These are phyloP conservation scores for Jackrogersella multiformis DNA, from an alignment of 495 filamentous ascomycete genomes.

Conservation along the genomic window DNA sequence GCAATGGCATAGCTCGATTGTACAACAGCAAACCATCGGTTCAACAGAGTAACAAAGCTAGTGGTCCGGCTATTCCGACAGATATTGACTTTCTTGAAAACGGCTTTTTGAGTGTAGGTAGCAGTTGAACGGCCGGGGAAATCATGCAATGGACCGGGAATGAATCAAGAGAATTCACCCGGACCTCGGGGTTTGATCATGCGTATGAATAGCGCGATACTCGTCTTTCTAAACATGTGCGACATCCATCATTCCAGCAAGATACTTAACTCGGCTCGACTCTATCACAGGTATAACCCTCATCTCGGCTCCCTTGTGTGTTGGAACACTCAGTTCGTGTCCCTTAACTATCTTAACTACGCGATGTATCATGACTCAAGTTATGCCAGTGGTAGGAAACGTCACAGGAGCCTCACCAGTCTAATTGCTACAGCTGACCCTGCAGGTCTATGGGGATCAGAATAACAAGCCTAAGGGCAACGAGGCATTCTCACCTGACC, in stretches of 20 bases:
- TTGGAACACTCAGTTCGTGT: not conserved
- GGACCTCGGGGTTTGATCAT: not conserved
- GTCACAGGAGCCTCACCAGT: not conserved
- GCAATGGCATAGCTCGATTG: not conserved
- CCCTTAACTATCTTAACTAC: not conserved
- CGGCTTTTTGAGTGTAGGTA: not conserved
- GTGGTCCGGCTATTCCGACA: not conserved
- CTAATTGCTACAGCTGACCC: constrained; percentile 4
- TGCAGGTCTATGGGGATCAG: constrained; percentile 11
- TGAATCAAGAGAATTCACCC: not conserved
- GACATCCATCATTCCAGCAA: no score
- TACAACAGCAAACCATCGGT: constrained; percentile 2
- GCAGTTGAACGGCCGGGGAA: not conserved
- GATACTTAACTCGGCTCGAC: not conserved
- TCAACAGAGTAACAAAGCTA: not conserved
- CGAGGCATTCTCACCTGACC: constrained; percentile 16
- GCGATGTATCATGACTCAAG: not conserved
- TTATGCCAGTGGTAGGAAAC: not conserved
- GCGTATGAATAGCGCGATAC: not conserved
- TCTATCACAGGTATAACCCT: not conserved
- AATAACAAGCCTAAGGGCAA: constrained; percentile 11
- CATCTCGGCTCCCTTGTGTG: not conserved
- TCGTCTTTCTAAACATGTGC: not conserved
- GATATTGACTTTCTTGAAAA: not conserved
- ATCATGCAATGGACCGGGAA: not conserved